A percentile compares a stretch with the other conserved stretches of the same genome.
Conservation (phyloP, 768 basidiomycete species). For the Kwoniella heveanensis region DNA sequence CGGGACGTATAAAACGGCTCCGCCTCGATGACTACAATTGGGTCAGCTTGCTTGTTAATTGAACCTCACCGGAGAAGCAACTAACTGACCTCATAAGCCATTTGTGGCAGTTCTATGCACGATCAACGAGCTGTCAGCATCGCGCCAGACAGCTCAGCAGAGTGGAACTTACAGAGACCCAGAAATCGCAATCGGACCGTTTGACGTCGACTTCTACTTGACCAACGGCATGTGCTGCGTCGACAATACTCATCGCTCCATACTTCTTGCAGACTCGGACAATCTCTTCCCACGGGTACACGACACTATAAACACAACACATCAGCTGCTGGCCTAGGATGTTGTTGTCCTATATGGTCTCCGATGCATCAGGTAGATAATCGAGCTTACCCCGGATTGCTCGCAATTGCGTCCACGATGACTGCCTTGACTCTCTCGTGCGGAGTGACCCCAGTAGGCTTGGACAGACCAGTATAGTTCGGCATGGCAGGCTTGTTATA, state of each 20-base stretch:
- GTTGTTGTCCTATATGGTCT: too few relatives aligned
- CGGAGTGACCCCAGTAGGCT: constrained; percentile 33
- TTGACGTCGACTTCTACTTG: constrained; percentile 67
- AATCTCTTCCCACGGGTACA: constrained; percentile 72
- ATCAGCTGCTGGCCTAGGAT: too few relatives aligned
- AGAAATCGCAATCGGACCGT: constrained; percentile 69
- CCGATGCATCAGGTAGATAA: neutral
- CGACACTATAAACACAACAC: too few relatives aligned
- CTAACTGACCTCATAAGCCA: constrained; percentile 65
- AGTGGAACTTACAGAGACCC: constrained; percentile 66
- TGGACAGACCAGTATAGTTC: constrained; percentile 33
- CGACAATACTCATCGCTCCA: constrained; percentile 69
- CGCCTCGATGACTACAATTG: constrained; percentile 60
- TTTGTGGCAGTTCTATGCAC: constrained; percentile 77
- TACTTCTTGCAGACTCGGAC: constrained; percentile 67
- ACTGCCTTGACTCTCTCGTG: constrained; percentile 63
- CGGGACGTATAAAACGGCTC: constrained; percentile 74
- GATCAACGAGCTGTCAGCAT: neutral
- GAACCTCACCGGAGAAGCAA: too few relatives aligned
- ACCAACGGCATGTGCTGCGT: constrained; percentile 78
- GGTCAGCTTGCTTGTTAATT: too few relatives aligned
- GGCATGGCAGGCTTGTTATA: constrained; percentile 50
- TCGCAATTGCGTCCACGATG: constrained; percentile 69
- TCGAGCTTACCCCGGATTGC: constrained; percentile 62
- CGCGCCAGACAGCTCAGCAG: too few relatives aligned